Percentiles rank a stretch among this genome's conserved stretches.
phyloP scores from a whole-genome alignment of 2,329 filamentous ascomycete species.

The Cladophialophora psammophila region DNA sequence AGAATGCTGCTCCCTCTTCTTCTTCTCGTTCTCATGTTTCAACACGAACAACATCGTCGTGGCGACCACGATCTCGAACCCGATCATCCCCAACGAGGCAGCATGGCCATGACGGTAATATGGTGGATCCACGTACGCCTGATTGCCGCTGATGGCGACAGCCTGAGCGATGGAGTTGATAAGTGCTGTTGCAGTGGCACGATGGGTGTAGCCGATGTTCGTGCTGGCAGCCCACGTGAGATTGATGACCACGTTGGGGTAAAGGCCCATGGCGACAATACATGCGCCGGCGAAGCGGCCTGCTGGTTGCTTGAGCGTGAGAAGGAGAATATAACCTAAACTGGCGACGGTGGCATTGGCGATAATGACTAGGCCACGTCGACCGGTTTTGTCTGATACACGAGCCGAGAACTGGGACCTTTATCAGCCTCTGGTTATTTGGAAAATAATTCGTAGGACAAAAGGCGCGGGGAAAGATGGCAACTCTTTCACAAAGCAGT shows the following conservation, averaged over 20 bases:
- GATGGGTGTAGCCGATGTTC: conserved; percentile 32
- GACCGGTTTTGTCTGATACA: conserved; percentile 25
- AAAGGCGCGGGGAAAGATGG: too few relatives aligned
- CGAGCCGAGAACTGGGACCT: conserved; percentile 8
- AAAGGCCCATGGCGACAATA: conserved; percentile 23
- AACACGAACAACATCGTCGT: conserved; percentile 10
- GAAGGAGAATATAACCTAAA: conserved; percentile 22
- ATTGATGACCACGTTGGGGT: conserved; percentile 28
- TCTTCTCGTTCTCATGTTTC: conserved; percentile 26
- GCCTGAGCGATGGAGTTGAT: conserved; percentile 30
- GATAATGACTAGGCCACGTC: conserved; percentile 16
- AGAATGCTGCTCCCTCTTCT: conserved; percentile 10
- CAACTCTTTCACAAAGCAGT: too few relatives aligned
- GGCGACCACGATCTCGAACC: conserved; percentile 4
- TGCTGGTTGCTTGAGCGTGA: conserved; percentile 21
- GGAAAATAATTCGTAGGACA: too few relatives aligned
- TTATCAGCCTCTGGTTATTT: too few relatives aligned
- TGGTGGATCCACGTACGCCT: conserved; percentile 32
- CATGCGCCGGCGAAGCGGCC: conserved; percentile 25
- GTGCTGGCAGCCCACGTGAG: conserved; percentile 33
- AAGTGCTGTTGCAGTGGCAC: conserved; percentile 27
- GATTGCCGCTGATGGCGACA: conserved; percentile 27
- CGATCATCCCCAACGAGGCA: conserved; percentile 20
- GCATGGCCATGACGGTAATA: conserved; percentile 27
- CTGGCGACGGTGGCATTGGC: conserved; percentile 17